Conservation (phyloP, 192 early-diverging fungal species). For the Backusella macrospora region DNA sequence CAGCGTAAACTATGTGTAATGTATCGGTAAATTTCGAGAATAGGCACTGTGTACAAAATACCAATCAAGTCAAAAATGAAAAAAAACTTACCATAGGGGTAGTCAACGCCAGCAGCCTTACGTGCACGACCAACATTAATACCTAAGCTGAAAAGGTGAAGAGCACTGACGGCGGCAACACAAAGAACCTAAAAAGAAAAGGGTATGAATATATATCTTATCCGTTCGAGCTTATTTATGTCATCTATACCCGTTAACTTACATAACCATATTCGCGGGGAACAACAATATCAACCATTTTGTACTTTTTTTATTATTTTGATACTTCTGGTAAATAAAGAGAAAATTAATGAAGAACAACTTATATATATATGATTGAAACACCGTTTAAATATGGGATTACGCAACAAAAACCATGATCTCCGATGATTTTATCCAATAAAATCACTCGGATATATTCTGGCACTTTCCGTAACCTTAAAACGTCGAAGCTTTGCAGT, state of each 20-base stretch:
- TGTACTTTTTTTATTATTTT: constrained; percentile 8
- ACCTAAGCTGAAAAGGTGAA: constrained; percentile 3
- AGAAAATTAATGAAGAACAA: constrained; percentile 2
- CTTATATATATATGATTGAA: background rate
- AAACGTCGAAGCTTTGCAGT: too few species aligned
- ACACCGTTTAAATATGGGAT: background rate
- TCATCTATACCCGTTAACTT: constrained; percentile 18
- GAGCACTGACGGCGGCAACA: background rate
- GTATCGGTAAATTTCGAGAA: background rate
- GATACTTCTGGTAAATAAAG: background rate
- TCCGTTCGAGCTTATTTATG: background rate
- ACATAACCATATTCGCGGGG: constrained; percentile 63
- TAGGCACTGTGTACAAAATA: background rate
- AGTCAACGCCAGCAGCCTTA: constrained; percentile 62
- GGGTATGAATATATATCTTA: too few species aligned
- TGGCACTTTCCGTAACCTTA: background rate
- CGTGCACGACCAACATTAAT: constrained; percentile 56
- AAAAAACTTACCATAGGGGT: constrained; percentile 61
- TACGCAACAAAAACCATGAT: background rate
- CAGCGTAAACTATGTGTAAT: constrained; percentile 53
- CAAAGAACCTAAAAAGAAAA: constrained; percentile 34
- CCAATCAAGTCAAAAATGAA: background rate
- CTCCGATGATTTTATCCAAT: background rate
- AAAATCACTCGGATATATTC: background rate
- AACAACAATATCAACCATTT: constrained; percentile 46